Evolutionary conservation across 2,329 filamentous ascomycete genomes (phyloP), one percentile per base, ranked within the genome.

Genomic region (Aspergillus oerlinghausenensis): DNA sequence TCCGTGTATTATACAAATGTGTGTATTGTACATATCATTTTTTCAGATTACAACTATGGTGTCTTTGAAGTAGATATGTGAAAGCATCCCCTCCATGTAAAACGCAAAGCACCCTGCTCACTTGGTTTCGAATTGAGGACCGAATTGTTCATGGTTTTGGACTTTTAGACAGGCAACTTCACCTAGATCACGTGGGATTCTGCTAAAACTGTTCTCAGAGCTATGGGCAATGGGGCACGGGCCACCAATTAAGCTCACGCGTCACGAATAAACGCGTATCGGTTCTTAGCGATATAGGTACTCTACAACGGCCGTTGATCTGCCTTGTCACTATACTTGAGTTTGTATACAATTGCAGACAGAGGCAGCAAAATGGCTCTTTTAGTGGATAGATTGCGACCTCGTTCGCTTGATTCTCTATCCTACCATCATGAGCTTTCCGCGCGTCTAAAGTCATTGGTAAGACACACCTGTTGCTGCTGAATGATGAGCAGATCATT

Each of bases 381-480:
- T 11, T 77, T 88, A 40, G 84, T 88, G 48, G 85, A 88, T 65
- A 87, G 85, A 66, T 78, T 87, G 60, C 81, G 85, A 14, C 79
- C 79, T 38, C 73, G 77, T 23, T 74, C 75, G 25, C 73, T 81
- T 6, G 77, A 80, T 60, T 63, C 82, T 43, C 82, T 97, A 58
- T 90, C 89, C 65, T 99, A 97, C 69, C 94, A 99, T 66, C 77
- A 85, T 55, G 91, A 96, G 61, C 84, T 99, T 48, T 97, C 94
- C 10, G 88, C 91, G 26, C 86, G 93, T 57, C 83, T 99, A 49
- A 86, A 87, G 65, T 91, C 94, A 29, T 82, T 99, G 61, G 92
- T 96, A 84, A 67, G 57, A 49, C 58, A 38, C 28, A 19, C 14
- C 50, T 51, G 19, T 35, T 42, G 43, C 28, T 25, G 51, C 28